Percentiles rank a stretch among this genome's conserved stretches.
phyloP scores from a whole-genome alignment of 2,329 filamentous ascomycete species.

The Samsoniella hepiali region DNA sequence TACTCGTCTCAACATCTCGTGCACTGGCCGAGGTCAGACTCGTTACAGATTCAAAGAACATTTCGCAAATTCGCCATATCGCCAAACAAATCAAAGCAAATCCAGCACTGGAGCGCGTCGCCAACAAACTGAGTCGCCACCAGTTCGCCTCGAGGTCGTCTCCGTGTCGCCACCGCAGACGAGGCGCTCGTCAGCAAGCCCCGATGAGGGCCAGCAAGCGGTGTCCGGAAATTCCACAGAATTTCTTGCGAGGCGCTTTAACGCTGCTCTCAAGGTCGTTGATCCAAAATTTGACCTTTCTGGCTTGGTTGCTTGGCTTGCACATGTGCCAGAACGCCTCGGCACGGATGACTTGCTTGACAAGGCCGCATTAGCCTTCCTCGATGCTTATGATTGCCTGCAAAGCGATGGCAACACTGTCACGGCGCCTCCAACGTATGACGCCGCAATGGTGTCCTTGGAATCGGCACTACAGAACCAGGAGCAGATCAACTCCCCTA shows the following conservation, averaged over 20 bases:
- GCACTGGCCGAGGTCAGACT: not conserved
- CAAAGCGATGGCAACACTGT: not conserved
- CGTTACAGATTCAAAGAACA: not conserved
- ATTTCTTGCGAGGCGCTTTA: not conserved
- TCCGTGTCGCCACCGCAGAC: not conserved
- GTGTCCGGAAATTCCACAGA: not conserved
- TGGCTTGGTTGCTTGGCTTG: not conserved
- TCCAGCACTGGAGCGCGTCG: too few species aligned
- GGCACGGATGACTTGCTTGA: slow-evolving; percentile 1
- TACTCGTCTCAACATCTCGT: not conserved
- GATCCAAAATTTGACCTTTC: not conserved
- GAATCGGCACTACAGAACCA: not conserved
- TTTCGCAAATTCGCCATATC: not conserved
- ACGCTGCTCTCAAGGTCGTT: not conserved
- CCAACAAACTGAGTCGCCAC: too few species aligned
- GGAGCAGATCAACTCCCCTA: not conserved
- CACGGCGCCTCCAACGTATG: not conserved
- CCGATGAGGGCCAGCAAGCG: not conserved
- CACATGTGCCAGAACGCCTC: not conserved
- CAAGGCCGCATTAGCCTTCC: slow-evolving; percentile 1
- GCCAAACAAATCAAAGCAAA: too few species aligned
- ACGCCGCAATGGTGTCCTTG: not conserved
- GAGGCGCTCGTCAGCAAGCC: not conserved
- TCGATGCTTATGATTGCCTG: not conserved
- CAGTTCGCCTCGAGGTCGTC: not conserved